Evolutionary conservation across 75 land plant genomes (phyloP).

Genomic region (Adiantum capillusveneris): DNA sequence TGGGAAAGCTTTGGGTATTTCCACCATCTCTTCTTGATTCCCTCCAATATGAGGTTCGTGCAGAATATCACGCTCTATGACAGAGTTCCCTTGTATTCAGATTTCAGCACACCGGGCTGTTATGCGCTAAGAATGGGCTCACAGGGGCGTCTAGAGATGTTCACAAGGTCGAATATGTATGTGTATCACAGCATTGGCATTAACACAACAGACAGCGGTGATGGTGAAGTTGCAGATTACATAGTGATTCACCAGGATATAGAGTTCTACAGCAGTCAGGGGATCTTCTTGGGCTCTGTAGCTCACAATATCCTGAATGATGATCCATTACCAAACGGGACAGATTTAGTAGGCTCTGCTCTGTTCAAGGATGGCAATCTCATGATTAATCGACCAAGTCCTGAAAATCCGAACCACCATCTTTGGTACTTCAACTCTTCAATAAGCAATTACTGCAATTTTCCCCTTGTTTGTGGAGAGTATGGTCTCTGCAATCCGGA

Average conservation of each 20-base stretch:
- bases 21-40: background rate
- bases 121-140: background rate
- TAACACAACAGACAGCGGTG: background rate
- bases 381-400: background rate
- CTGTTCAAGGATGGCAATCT: background rate
- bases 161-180: background rate
- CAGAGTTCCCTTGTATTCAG: background rate
- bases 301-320: background rate
- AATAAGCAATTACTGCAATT: background rate
- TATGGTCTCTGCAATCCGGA: background rate
- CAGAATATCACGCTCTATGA: background rate
- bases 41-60: background rate
- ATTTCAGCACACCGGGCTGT: background rate
- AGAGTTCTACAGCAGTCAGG: background rate
- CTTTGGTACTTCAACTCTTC: background rate
- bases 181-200: background rate
- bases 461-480: background rate
- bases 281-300: background rate
- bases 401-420: background rate
- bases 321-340: background rate
- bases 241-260: background rate
- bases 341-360: background rate
- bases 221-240: background rate
- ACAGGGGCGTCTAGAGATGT: background rate
- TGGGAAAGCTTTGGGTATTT: conserved; percentile 16